phyloP scores from a whole-genome alignment of 2,329 filamentous ascomycete genomes.

The Pseudocercospora eumusae region DNA sequence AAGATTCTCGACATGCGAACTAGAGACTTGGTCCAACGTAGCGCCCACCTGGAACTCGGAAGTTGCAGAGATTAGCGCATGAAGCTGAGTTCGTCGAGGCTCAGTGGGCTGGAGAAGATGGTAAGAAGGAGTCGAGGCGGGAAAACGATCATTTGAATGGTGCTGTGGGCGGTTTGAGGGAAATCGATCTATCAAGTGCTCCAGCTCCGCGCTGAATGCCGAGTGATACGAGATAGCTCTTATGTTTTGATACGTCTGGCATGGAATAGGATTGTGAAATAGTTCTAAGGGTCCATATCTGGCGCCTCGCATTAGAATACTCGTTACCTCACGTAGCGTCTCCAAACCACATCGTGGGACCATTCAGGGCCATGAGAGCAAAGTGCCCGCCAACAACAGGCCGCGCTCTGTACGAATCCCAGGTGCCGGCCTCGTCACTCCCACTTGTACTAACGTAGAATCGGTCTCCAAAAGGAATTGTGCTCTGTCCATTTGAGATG shows the following conservation, averaged over 20 bases:
- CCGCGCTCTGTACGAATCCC: conserved; percentile 43
- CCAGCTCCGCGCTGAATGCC: not conserved
- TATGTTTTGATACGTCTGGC: not conserved
- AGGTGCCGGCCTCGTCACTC: conserved; percentile 38
- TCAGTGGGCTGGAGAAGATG: not conserved
- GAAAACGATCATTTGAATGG: not conserved
- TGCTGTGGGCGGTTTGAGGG: not conserved
- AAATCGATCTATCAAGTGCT: not conserved
- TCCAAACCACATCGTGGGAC: not conserved
- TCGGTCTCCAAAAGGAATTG: not conserved
- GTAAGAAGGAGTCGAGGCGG: not conserved
- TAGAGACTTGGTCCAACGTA: too few relatives aligned
- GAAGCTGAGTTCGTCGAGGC: not conserved
- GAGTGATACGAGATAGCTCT: not conserved
- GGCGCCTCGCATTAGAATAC: not conserved
- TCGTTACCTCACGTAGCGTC: not conserved
- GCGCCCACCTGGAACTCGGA: not conserved
- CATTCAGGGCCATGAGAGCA: conserved; percentile 4
- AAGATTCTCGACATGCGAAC: not conserved
- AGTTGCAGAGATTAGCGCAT: not conserved
- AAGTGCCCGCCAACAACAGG: conserved; percentile 50
- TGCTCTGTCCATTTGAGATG: not conserved
- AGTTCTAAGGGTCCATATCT: not conserved
- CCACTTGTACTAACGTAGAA: conserved; percentile 12
- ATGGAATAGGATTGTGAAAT: not conserved